Percentiles rank a stretch among this genome's conserved stretches.
Conservation (phyloP, 139 green algal genomes). For the Tetradesmus obliquus region DNA sequence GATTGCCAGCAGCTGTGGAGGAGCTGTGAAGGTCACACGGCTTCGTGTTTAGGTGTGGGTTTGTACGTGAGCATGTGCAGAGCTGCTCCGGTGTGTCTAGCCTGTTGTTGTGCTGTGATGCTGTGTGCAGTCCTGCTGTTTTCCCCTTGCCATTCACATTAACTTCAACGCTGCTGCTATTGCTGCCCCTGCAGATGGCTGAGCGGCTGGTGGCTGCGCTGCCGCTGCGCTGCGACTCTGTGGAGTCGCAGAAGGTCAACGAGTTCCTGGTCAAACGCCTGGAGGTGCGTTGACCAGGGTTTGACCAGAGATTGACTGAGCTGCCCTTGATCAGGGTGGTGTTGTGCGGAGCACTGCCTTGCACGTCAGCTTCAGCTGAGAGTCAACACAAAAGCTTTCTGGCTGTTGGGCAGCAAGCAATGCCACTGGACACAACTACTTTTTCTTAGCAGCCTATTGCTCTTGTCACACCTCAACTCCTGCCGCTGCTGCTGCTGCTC, state of each 20-base stretch:
- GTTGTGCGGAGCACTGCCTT: not conserved
- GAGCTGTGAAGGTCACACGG: too few relatives aligned
- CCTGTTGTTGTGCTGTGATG: too few relatives aligned
- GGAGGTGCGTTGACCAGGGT: conserved; percentile 47
- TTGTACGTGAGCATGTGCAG: too few relatives aligned
- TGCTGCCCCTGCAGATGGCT: conserved; percentile 50
- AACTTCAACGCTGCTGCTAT: conserved; percentile 33
- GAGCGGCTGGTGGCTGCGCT: conserved; percentile 68
- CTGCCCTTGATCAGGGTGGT: not conserved
- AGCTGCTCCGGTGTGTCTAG: too few relatives aligned
- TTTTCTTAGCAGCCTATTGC: not conserved
- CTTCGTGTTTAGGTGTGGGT: too few relatives aligned
- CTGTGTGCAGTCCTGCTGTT: not conserved
- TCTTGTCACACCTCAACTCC: not conserved
- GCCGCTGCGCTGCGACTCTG: conserved; percentile 75
- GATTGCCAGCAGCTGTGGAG: too few relatives aligned
- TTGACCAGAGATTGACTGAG: not conserved
- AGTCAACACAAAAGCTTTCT: too few relatives aligned
- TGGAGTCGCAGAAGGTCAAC: conserved; percentile 84
- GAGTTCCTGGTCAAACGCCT: conserved; percentile 82
- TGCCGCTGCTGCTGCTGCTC: not conserved
- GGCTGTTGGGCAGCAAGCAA: not conserved
- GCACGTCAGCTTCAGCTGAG: too few relatives aligned
- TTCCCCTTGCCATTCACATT: not conserved
- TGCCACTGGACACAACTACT: not conserved